Evolutionary conservation across 2,329 filamentous ascomycete species (phyloP).

Genomic region (Rachicladosporium sp.): DNA sequence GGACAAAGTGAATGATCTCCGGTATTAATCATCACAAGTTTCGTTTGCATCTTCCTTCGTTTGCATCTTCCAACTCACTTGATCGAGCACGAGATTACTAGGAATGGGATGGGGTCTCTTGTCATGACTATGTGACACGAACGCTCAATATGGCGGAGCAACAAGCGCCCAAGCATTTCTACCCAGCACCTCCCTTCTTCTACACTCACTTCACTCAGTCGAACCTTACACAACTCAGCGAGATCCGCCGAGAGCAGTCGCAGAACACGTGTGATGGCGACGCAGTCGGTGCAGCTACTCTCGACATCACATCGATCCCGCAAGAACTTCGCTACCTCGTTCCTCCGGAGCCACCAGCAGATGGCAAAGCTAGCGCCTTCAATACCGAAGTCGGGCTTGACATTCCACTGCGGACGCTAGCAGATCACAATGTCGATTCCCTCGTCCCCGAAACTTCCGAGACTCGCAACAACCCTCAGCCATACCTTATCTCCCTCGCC

Average conservation of each 20-base stretch:
- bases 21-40: too few species aligned
- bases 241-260: slow-evolving; percentile 16
- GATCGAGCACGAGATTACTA: too few species aligned
- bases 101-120: too few species aligned
- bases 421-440: slow-evolving; percentile 58
- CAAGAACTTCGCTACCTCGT: slow-evolving; percentile 64
- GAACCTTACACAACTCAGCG: slow-evolving; percentile 49
- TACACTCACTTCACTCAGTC: slow-evolving; percentile 76
- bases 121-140: too few species aligned
- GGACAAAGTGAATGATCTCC: too few species aligned
- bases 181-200: slow-evolving; percentile 79
- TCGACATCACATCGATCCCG: slow-evolving; percentile 41
- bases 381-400: slow-evolving; percentile 51
- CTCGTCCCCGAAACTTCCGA: slow-evolving; percentile 44
- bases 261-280: too few species aligned
- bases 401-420: slow-evolving; percentile 53
- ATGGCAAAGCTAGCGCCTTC: slow-evolving; percentile 64
- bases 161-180: slow-evolving; percentile 47
- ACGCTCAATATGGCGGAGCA: slow-evolving; percentile 46
- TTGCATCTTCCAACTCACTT: too few species aligned
- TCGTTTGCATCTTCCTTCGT: too few species aligned
- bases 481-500: slow-evolving; percentile 56
- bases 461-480: slow-evolving; percentile 33
- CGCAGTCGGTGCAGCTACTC: neutral
- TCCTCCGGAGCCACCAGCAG: slow-evolving; percentile 59